Conservation (phyloP, 1,284 basidiomycete species). For the Moesziomyces sp. region DNA sequence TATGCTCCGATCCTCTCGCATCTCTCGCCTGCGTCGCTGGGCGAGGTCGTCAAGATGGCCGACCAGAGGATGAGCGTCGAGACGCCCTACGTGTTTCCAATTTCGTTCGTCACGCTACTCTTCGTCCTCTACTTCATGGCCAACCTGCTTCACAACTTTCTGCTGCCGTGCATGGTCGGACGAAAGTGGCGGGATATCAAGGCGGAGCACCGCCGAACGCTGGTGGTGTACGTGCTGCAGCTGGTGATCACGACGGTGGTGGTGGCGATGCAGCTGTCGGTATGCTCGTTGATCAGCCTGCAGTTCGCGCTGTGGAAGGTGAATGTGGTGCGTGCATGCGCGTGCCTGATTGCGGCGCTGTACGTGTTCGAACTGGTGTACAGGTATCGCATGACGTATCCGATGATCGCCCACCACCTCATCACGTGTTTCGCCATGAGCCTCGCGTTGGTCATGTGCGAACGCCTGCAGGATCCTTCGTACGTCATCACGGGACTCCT, state of each 20-base stretch:
- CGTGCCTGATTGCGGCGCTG: constrained; percentile 22
- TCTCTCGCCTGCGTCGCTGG: constrained; percentile 10
- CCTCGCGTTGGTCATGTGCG: constrained; percentile 28
- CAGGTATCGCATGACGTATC: constrained; percentile 35
- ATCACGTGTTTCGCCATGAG: constrained; percentile 43
- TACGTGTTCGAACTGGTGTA: constrained; percentile 53
- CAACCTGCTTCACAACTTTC: constrained; percentile 12
- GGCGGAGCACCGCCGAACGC: constrained; percentile 20
- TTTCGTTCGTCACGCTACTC: constrained; percentile 16
- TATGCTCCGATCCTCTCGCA: constrained; percentile 12
- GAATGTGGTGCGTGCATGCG: constrained; percentile 21
- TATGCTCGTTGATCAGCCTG: constrained; percentile 10
- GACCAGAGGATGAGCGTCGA: constrained; percentile 6
- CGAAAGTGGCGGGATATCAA: constrained; percentile 17
- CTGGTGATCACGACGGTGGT: constrained; percentile 22
- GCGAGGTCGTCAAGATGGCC: constrained; percentile 3
- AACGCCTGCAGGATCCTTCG: constrained; percentile 26
- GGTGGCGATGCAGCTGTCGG: constrained; percentile 19
- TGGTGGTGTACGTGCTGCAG: constrained; percentile 36
- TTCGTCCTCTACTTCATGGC: constrained; percentile 25
- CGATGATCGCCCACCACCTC: constrained; percentile 38
- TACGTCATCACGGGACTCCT: constrained; percentile 28
- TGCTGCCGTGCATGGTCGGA: constrained; percentile 6
- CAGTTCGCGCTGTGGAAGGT: constrained; percentile 13
- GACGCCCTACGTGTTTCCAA: constrained; percentile 13